Base-by-base conservation (phyloP, 1,284 basidiomycete genomes). In the Cutaneotrichosporon cutaneum region DNA sequence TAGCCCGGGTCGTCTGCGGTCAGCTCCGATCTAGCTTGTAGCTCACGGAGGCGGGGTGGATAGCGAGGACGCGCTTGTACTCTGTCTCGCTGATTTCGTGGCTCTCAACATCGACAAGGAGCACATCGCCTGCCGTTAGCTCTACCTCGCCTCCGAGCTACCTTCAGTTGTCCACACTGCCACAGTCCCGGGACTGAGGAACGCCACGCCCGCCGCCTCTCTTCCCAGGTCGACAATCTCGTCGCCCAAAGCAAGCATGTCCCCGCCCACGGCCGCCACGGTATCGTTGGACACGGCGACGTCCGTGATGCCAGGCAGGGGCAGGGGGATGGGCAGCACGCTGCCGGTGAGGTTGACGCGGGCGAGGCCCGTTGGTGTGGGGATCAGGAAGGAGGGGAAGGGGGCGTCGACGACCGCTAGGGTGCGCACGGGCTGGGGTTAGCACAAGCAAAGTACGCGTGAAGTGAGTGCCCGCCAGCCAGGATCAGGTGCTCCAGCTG, bases 111-210 rank as follows among this genome's bases (percentile, higher is more conserved):
- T 51, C 48, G 18, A 32, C 24, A 8, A 58, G 24, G 22, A 58
- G 18, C 18, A 51, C 22, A 10, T 6, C 11, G 35, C 56, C 56
- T 58, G 44, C 22, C 10, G 47, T 57, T 33, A 57, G 56, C 45
- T 53, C 2, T 14, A 4, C 30, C 2, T 32, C n/a, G n/a, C n/a
- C n/a, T n/a, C n/a, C n/a, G 30, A 35, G 4, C 21, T 16, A 57
- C 56, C 56, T 9, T 36, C 33, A 2, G 56, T 42, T 0, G 63
- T 61, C 18, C 62, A 57, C 14, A 52, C 67, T 1, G 66, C 69
- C 11, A 70, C 51, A 7, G 60, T 66, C 4, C 58, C 54, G 7
- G 61, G 63, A 35, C 68, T 66, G 10, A 69, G 36, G 56, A 68
- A 72, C 0, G 47, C 58, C 3, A 70, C 39, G 9, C 61, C 56